Conservation (phyloP, 2,329 filamentous ascomycete species). For the Ampelomyces quisqualis region DNA sequence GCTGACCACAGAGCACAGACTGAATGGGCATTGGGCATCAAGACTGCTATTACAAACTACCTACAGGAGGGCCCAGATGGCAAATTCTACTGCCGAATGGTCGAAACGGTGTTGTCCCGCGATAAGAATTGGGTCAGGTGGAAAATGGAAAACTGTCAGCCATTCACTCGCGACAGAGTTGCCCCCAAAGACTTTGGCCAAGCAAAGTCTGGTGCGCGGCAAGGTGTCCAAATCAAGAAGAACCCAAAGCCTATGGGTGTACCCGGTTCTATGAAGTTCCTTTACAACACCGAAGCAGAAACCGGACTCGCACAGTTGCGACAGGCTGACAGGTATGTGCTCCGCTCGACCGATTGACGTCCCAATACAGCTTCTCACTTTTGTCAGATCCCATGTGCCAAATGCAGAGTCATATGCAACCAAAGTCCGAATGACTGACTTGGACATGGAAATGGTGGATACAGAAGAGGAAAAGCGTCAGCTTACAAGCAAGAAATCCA, state of each 20-base stretch:
- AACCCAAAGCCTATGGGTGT: slow-evolving; percentile 54
- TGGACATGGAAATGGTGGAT: slow-evolving; percentile 81
- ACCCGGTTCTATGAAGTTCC: slow-evolving; percentile 57
- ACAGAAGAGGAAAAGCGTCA: slow-evolving; percentile 61
- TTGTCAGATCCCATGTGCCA: slow-evolving; percentile 65
- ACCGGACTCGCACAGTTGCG: slow-evolving; percentile 70
- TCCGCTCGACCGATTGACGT: slow-evolving; percentile 29
- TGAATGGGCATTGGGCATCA: slow-evolving; percentile 81
- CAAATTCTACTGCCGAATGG: slow-evolving; percentile 92
- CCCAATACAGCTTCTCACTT: slow-evolving; percentile 25
- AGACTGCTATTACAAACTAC: slow-evolving; percentile 76
- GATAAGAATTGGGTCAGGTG: slow-evolving; percentile 99
- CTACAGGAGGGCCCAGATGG: slow-evolving; percentile 79
- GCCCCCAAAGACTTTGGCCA: slow-evolving; percentile 67
- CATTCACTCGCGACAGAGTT: slow-evolving; percentile 76
- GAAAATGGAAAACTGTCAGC: slow-evolving; percentile 92
- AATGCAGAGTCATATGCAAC: slow-evolving; percentile 68
- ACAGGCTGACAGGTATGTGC: slow-evolving; percentile 54
- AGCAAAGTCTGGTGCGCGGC: slow-evolving; percentile 66
- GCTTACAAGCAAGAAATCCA: slow-evolving; percentile 72
- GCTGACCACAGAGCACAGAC: slow-evolving; percentile 55
- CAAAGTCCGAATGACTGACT: slow-evolving; percentile 74
- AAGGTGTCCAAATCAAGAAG: slow-evolving; percentile 69
- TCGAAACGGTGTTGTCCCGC: slow-evolving; percentile 89
- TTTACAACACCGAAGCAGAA: slow-evolving; percentile 65